Evolutionary conservation across 2,329 filamentous ascomycete genomes (phyloP).

Genomic region (Metarhizium brunneum): DNA sequence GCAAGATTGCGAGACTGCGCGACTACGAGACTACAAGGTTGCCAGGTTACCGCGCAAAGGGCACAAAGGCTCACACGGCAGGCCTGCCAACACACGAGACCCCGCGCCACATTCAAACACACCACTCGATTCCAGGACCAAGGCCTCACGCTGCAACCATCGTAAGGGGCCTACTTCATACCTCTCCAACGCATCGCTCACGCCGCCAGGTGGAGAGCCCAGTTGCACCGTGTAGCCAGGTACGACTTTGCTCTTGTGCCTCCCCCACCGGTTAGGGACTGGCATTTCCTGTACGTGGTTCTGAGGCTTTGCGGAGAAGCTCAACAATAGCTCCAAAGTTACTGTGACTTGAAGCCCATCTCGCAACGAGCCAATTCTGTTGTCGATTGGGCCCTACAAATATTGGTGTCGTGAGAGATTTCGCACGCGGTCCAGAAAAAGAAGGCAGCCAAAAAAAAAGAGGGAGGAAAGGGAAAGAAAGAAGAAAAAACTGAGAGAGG

Average conservation of each 20-base stretch:
- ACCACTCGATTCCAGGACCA: neutral
- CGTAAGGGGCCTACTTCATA: too few relatives aligned
- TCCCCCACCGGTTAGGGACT: neutral
- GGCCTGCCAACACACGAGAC: neutral
- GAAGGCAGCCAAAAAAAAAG: neutral
- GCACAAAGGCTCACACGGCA: neutral
- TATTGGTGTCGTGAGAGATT: neutral
- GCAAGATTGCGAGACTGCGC: neutral
- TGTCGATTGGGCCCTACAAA: neutral
- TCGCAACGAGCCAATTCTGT: neutral
- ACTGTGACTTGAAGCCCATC: neutral
- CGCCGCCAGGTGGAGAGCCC: neutral
- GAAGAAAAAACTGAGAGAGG: neutral
- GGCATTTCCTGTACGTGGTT: neutral
- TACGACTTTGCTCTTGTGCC: constrained; percentile 7
- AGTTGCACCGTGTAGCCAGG: constrained; percentile 9
- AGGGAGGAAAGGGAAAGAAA: neutral
- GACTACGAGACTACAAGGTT: too few relatives aligned
- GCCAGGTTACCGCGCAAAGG: too few relatives aligned
- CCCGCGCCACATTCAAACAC: neutral
- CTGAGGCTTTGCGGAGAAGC: constrained; percentile 3
- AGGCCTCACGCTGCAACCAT: neutral
- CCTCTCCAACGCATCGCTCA: neutral
- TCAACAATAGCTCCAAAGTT: neutral
- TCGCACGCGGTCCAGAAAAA: neutral